phyloP scores from a whole-genome alignment of 2,329 filamentous ascomycete genomes.

The Arthrocladium fulminans region DNA sequence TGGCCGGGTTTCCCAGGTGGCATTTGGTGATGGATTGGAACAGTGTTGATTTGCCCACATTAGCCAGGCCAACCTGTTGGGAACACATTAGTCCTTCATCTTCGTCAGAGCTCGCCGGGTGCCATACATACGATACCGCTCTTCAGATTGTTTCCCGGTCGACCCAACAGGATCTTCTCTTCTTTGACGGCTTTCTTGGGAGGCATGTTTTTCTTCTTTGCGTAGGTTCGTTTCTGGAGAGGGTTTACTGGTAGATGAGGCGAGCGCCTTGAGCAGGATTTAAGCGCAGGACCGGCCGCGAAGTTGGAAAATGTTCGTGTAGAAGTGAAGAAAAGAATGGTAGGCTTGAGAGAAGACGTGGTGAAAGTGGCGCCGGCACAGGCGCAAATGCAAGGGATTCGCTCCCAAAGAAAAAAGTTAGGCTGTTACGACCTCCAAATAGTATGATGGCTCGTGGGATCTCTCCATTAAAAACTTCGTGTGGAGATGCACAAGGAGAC shows the following conservation, averaged over 20 bases:
- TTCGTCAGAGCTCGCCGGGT: slow-evolving; percentile 7
- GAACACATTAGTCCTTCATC: slow-evolving; percentile 7
- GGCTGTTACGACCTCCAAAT: neutral
- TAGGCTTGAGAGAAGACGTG: slow-evolving; percentile 5
- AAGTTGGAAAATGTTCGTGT: slow-evolving; percentile 41
- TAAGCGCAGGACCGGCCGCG: slow-evolving; percentile 62
- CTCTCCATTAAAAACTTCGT: no score
- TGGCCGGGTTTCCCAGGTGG: slow-evolving; percentile 93
- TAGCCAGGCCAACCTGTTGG: slow-evolving; percentile 84
- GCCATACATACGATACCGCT: slow-evolving; percentile 86
- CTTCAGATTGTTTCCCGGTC: slow-evolving; percentile 96
- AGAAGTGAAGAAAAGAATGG: slow-evolving; percentile 44
- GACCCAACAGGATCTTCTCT: slow-evolving; percentile 92
- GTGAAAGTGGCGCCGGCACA: slow-evolving; percentile 4
- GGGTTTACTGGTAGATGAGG: slow-evolving; percentile 13
- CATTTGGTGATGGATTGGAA: slow-evolving; percentile 99
- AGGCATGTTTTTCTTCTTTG: slow-evolving; percentile 69
- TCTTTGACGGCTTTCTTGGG: slow-evolving; percentile 88
- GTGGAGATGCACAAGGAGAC: no score
- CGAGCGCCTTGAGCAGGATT: slow-evolving; percentile 26
- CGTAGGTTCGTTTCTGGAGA: slow-evolving; percentile 40
- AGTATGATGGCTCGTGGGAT: neutral
- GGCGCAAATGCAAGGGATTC: slow-evolving; percentile 5
- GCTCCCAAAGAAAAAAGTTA: slow-evolving; percentile 3
- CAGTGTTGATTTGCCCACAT: slow-evolving; percentile 97